phyloP scores from a whole-genome alignment of 148 eudicot species.

The Linanthus parryae region DNA sequence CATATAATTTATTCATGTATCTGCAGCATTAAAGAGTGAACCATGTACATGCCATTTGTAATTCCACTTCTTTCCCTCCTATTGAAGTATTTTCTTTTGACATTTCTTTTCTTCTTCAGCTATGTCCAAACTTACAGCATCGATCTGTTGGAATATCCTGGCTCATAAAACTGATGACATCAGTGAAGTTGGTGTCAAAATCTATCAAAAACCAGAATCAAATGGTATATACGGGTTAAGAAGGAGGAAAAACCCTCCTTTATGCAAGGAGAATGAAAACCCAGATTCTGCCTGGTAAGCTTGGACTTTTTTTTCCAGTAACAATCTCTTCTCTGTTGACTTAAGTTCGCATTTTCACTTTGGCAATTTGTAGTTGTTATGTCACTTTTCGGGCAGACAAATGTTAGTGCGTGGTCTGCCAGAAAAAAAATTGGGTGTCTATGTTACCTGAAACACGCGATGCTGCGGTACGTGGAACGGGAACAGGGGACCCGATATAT shows the following conservation, averaged over 20 bases:
- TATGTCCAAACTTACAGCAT: slow-evolving; percentile 61
- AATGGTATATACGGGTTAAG: slow-evolving; percentile 72
- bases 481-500: too few species aligned
- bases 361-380: background rate
- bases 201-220: slow-evolving; percentile 88
- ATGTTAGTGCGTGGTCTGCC: background rate
- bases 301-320: background rate
- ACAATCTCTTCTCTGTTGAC: background rate
- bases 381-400: background rate
- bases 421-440: too few species aligned
- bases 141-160: slow-evolving; percentile 91
- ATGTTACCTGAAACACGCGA: too few species aligned
- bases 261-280: slow-evolving; percentile 85
- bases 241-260: slow-evolving; percentile 77
- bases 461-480: too few species aligned
- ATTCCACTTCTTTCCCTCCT: too few species aligned
- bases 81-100: background rate
- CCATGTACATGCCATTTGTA: too few species aligned
- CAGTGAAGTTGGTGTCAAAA: slow-evolving; percentile 73
- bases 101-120: slow-evolving; percentile 41
- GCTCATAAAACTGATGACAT: slow-evolving; percentile 88
- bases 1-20: too few species aligned
- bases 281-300: slow-evolving; percentile 93
- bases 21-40: too few species aligned
- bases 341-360: background rate